Evolutionary conservation across 2,329 filamentous ascomycete species (phyloP), one percentile per base, ranked within the genome.

Genomic region (Ophiostoma piceae): DNA sequence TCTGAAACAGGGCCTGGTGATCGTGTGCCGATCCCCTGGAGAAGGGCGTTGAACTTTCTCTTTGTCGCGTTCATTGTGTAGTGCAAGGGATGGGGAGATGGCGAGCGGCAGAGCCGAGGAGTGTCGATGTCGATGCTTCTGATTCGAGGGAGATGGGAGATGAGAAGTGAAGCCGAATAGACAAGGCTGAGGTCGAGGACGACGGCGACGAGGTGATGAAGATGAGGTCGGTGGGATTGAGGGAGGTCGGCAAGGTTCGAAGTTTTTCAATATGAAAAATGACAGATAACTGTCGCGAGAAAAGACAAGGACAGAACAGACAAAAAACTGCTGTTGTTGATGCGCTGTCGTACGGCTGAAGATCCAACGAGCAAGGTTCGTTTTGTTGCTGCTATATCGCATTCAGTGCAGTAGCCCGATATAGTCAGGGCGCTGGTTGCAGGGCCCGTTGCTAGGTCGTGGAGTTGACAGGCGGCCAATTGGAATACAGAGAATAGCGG

Each of bases 41-140:
- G 82, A 19, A 93, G 84, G 75, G 86, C 85, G 79, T 93, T 90
- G 81, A 94, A 93, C 79, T 94, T 94, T 75, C 91, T 86, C 81
- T 94, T 94, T n/a, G 89, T 92, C 32, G 89, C 87, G 77, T 91
- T 91, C 82, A 93, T 91, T 22, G 60, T 65, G 60, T 12, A 8
- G 19, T 11, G 16, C 4, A 26, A 29, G 57, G 22, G 22, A 32
- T 29, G 57, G 4, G 26, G 51, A 32, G 26, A 32, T 32, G 26
- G 12, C 12, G 26, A 62, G 26, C 32, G 26, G 14, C 5, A 62
- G 26, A 22, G 19, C 9, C 26, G 47, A 12, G 9, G 54, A 60
- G 26, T 4, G 54, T 26, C 26, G 12, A 62, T 62, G 57, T 62
- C 26, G 57, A 57, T 26, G 43, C 43, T 19, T n/a, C 5, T 47